These are phyloP conservation scores for Apocynum venetum DNA, from an alignment of 257 asterid species.

Conservation along the genomic window DNA sequence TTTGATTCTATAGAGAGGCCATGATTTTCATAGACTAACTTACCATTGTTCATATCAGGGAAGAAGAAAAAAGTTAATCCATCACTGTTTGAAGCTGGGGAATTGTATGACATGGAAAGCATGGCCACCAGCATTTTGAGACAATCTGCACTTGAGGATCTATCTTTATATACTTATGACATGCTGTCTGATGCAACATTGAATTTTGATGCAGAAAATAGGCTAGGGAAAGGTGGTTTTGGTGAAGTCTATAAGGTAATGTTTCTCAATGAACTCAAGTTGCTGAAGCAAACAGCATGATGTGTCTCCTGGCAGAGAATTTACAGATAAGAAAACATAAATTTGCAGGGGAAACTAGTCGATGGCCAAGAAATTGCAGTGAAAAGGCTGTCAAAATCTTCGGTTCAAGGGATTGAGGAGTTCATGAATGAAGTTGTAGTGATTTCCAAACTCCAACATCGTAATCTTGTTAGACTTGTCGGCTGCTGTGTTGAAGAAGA, in stretches of 20 bases:
- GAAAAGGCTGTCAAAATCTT: conserved; percentile 23
- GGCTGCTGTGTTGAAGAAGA: conserved; percentile 42
- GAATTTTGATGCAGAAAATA: conserved; percentile 30
- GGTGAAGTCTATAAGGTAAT: conserved; percentile 61
- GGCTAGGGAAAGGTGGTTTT: conserved; percentile 67
- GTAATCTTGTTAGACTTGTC: conserved; percentile 42
- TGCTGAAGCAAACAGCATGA: too few relatives aligned
- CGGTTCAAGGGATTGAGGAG: conserved; percentile 39
- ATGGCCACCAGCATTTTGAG: too few relatives aligned
- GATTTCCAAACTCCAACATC: conserved; percentile 39
- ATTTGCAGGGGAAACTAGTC: conserved; percentile 6
- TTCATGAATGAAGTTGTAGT: conserved; percentile 48
- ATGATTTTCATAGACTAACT: too few relatives aligned
- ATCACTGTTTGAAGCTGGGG: too few relatives aligned
- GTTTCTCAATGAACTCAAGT: not conserved
- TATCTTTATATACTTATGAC: conserved; percentile 19
- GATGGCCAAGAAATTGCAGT: conserved; percentile 12
- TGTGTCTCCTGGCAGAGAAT: too few relatives aligned
- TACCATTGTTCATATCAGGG: too few relatives aligned
- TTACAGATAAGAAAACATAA: too few relatives aligned
- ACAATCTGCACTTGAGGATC: conserved; percentile 5
- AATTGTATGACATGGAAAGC: too few relatives aligned
- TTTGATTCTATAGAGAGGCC: too few relatives aligned
- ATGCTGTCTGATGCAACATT: conserved; percentile 41
- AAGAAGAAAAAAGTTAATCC: too few relatives aligned